Base-by-base conservation (phyloP, 805 yeast species). In the Wickerhamiella vanderwaltii region DNA sequence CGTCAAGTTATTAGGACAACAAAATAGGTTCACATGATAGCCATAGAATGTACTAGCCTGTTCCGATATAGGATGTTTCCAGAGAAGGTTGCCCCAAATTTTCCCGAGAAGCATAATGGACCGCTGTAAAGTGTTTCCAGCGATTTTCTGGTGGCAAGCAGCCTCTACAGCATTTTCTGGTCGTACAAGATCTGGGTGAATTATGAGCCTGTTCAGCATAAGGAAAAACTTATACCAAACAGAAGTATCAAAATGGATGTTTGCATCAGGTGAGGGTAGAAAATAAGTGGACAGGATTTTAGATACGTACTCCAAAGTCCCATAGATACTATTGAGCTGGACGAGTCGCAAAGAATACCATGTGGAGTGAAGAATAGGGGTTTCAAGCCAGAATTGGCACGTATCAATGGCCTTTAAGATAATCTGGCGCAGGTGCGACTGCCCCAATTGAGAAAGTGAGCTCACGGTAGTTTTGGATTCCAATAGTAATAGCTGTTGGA, bases 1-100 rank as follows among this genome's bases (percentile, higher is more conserved):
- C 5, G 39, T 36, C n/a, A 36, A 31, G 28, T 36, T 36, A 5
- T 36, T 19, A 2, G 29, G 32, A 19, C 39, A 36, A 26, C 39
- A 36, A 13, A 28, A 26, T 6, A 36, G 25, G 26, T 28, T 36
- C 7, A 36, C 39, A 12, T 36, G 32, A 9, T 25, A 36, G 32
- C 39, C 39, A n/a, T 25, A 28, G 9, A n/a, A 20, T 19, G 32
- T 16, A 9, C 24, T 28, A 17, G 25, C 23, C 6, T 12, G 36
- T 3, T 33, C 26, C 19, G 36, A 19, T 11, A 20, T 5, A 13
- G 36, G 36, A 26, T 33, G 25, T 17, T 18, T 19, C 39, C 39
- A 36, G 4, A 9, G 20, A 12, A 36, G 26, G n/a, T 25, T 9
- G 9, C 19, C 23, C 39, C 39, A 36, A n/a, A 18, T 18, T 19